Conservation (phyloP, 1,139 yeast species). For the Pichia sp. region DNA sequence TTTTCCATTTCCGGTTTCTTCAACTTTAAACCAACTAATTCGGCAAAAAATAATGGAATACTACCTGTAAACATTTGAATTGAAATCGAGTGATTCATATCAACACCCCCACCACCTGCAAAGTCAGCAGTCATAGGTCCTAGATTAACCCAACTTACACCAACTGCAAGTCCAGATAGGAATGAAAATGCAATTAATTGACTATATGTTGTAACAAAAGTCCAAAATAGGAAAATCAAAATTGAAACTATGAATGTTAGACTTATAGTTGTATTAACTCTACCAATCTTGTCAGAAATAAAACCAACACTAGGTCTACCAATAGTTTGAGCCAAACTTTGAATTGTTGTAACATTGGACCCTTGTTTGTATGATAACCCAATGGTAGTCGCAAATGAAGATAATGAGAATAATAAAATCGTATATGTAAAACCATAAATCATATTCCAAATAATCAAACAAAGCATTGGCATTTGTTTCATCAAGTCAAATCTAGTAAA, state of each 20-base stretch:
- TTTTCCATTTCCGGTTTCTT: conserved; percentile 26
- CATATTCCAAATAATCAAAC: conserved; percentile 51
- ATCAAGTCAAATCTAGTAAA: conserved; percentile 12
- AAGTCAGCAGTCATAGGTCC: conserved; percentile 54
- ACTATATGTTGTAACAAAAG: conserved; percentile 45
- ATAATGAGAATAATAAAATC: conserved; percentile 52
- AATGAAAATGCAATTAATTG: conserved; percentile 48
- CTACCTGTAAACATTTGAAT: conserved; percentile 29
- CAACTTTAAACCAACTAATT: conserved; percentile 44
- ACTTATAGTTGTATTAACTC: conserved; percentile 43
- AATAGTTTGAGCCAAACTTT: conserved; percentile 56
- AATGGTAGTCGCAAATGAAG: conserved; percentile 54
- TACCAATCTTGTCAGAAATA: conserved; percentile 51
- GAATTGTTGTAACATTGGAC: conserved; percentile 51
- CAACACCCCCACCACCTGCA: conserved; percentile 32
- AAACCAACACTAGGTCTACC: conserved; percentile 64
- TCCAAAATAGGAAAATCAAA: conserved; percentile 38
- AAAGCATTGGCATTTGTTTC: conserved; percentile 31
- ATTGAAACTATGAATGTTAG: conserved; percentile 30
- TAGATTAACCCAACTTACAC: conserved; percentile 57
- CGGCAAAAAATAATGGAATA: conserved; percentile 31
- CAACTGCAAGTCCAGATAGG: conserved; percentile 49
- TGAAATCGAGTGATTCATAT: conserved; percentile 32
- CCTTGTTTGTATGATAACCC: conserved; percentile 54
- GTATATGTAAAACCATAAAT: conserved; percentile 43